phyloP scores from a whole-genome alignment of 2,329 filamentous ascomycete genomes.

The Stagonosporopsis tanaceti region DNA sequence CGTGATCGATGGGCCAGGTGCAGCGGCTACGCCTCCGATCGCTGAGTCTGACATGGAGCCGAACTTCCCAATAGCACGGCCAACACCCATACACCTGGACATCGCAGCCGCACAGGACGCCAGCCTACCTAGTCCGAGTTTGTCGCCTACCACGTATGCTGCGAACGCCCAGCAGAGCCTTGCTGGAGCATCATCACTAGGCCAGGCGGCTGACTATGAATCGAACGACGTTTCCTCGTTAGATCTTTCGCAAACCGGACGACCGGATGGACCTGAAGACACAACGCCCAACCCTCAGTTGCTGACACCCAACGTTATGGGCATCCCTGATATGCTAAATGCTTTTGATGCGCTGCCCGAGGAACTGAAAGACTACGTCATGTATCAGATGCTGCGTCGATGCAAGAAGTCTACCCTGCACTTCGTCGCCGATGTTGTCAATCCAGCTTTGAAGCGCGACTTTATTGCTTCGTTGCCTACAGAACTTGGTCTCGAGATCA shows the following conservation, averaged over 20 bases:
- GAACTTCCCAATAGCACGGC: conserved; percentile 52
- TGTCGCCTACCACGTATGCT: conserved; percentile 88
- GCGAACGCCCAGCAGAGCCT: conserved; percentile 61
- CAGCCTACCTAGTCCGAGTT: conserved; percentile 90
- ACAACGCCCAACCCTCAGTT: conserved; percentile 44
- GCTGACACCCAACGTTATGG: conserved; percentile 63
- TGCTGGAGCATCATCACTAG: conserved; percentile 34
- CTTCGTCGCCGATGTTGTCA: conserved; percentile 88
- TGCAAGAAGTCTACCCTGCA: conserved; percentile 89
- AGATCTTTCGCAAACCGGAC: conserved; percentile 39
- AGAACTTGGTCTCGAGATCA: conserved; percentile 86
- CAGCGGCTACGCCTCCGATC: conserved; percentile 78
- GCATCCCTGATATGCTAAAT: conserved; percentile 86
- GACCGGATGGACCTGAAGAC: conserved; percentile 26
- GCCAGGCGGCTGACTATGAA: conserved; percentile 42
- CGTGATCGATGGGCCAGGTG: conserved; percentile 53
- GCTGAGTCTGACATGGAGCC: conserved; percentile 75
- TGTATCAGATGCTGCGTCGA: conserved; percentile 91
- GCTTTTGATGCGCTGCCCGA: conserved; percentile 90
- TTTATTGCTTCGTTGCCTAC: conserved; percentile 84
- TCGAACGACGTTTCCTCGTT: conserved; percentile 49
- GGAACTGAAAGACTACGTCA: conserved; percentile 92
- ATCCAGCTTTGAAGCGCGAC: conserved; percentile 93
- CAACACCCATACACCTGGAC: conserved; percentile 63
- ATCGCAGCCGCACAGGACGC: conserved; percentile 82